A percentile compares a stretch with the other conserved stretches of the same genome.
phyloP scores from a whole-genome alignment of 202 grass and related monocot species.

The Dendrocalamus latiflorus region DNA sequence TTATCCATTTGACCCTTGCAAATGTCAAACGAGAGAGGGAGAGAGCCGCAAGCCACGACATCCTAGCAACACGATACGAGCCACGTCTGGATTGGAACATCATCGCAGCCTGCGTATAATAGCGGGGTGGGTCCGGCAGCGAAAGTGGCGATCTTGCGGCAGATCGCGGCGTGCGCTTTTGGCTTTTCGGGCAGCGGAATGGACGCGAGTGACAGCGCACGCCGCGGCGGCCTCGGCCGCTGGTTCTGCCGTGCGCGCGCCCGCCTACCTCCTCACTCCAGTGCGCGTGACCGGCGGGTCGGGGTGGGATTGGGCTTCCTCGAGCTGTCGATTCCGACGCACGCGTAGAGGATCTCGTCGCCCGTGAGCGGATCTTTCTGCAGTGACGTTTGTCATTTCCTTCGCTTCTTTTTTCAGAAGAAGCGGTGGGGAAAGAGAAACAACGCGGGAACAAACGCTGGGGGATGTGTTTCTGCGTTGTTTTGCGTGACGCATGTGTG shows the following conservation, averaged over 20 bases:
- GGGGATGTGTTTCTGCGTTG: no score
- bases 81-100: neutral
- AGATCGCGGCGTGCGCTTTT: conserved; percentile 3
- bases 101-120: no score
- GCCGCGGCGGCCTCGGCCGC: no score
- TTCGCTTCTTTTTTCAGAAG: neutral
- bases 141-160: no score
- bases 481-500: no score
- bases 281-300: neutral
- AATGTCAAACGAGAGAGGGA: neutral
- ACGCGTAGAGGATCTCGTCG: no score
- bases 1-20: neutral
- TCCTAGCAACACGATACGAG: neutral
- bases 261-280: no score
- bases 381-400: neutral
- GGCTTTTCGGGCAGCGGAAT: neutral
- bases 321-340: neutral
- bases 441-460: no score
- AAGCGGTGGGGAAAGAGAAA: neutral
- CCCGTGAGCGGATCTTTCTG: neutral
- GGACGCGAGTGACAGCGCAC: no score
- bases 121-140: no score
- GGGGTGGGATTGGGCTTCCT: neutral
- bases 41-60: neutral
- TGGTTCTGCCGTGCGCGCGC: no score